Evolutionary conservation across 176 grass and related monocot species (phyloP).

Genomic region (Oryza punctata): DNA sequence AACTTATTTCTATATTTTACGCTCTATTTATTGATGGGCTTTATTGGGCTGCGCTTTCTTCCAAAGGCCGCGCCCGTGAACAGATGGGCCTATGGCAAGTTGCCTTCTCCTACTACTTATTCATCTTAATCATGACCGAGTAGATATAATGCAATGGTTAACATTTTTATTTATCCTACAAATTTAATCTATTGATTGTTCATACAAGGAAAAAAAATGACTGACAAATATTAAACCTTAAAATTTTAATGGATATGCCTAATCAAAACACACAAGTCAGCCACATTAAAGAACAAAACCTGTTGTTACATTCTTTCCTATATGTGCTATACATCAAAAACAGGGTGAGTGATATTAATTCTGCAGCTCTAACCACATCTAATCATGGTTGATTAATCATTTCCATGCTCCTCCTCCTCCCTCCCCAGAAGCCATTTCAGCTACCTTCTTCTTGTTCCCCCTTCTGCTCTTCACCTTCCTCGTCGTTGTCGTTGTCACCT

Average conservation of each 20-base stretch:
- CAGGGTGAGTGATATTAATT: background rate
- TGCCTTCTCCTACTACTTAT: no score
- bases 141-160: no score
- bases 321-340: conserved; percentile 20
- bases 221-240: background rate
- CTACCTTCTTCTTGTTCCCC: conserved; percentile 4
- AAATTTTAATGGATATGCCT: conserved; percentile 10
- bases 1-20: no score
- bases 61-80: no score
- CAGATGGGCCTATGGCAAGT: no score
- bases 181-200: background rate
- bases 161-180: background rate
- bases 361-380: background rate
- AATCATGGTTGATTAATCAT: conserved; percentile 29
- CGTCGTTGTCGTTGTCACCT: background rate
- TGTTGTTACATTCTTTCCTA: conserved; percentile 46
- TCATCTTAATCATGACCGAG: no score
- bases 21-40: no score
- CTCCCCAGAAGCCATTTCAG: conserved; percentile 8
- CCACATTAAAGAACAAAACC: conserved; percentile 12
- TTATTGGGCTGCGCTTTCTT: no score
- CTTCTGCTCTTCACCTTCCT: background rate
- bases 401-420: background rate
- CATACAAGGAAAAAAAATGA: background rate
- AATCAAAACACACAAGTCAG: conserved; percentile 22